These are phyloP conservation scores for Pyrus communis DNA, from an alignment of 306 rosid genomes.

Conservation along the genomic window DNA sequence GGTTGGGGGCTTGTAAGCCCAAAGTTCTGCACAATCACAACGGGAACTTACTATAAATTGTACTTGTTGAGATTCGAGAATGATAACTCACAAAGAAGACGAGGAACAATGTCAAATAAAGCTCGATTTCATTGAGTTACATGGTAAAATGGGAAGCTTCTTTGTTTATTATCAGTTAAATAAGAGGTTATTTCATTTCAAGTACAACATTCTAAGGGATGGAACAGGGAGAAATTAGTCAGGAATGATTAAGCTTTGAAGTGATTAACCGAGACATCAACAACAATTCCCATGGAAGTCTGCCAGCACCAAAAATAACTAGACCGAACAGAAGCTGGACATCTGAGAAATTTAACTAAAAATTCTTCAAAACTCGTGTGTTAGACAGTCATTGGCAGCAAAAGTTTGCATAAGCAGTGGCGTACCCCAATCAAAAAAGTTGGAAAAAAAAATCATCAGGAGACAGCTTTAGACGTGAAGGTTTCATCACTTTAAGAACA, in stretches of 20 bases:
- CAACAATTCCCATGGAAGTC: background rate
- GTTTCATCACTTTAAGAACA: background rate
- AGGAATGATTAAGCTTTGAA: background rate
- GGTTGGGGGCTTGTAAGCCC: constrained; percentile 70
- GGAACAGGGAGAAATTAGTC: background rate
- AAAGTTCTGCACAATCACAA: constrained; percentile 63
- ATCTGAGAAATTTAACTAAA: background rate
- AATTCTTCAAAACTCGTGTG: too few species aligned
- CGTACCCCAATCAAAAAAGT: background rate
- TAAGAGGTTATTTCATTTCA: background rate
- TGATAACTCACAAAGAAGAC: background rate
- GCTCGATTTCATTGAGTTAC: background rate
- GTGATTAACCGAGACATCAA: too few species aligned
- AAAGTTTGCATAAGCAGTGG: background rate
- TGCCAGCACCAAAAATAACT: background rate
- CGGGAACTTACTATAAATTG: background rate
- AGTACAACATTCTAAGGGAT: background rate
- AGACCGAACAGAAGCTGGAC: background rate
- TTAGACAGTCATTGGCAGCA: background rate
- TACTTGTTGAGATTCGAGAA: background rate
- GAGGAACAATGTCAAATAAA: background rate
- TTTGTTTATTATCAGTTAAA: background rate
- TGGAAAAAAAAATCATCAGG: background rate
- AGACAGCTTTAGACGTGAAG: background rate
- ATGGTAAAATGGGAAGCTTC: background rate